Base-by-base conservation (phyloP, 2,329 filamentous ascomycete species). In the Sporothrix humicola region DNA sequence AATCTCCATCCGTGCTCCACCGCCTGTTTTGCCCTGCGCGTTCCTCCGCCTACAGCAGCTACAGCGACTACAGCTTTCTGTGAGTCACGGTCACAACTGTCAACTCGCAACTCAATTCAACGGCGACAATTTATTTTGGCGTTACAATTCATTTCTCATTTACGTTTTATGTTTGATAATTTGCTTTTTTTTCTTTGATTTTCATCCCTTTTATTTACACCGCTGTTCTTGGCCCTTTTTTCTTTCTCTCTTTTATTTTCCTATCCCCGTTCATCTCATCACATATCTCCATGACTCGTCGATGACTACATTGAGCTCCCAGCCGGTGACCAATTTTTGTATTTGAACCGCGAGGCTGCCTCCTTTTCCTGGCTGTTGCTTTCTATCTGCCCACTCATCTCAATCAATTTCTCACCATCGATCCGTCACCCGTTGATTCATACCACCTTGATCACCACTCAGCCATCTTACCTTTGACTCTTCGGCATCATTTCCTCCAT, bases 1-100 rank as follows among this genome's bases (percentile, higher is more conserved):
- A 44, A 70, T 70, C 68, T 69, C 26, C 68, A 70, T 8, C 26
- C 13, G 46, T 31, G 46, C 65, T 52, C 65, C 65, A 68, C 65
- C 44, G 13, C 42, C n/a, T 12, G 2, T 20, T 20, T 42, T 42
- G 26, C 13, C 26, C 17, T 61, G 13, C 58, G 12, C 58, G 15
- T 26, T 63, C 23, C 3, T 48, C 46, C 17, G n/a, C 52, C 52
- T 23, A 20, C 44, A 52, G 46, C 26, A n/a, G 17, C 15, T 31
- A 20, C 65, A 52, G 46, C 26, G 37, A 31, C 15, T 31, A 20
- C 65, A 8, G 13, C 46, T 31, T 15, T 12, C 46, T 52, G 44
- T 68, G 65, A 68, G 65, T 68, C 65, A 68, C 65, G 65, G 65
- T 50, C 65, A 37, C 31, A 31, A 48, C 46, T 31, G 17, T 31